Evolutionary conservation across 352 stramenopile species (phyloP), one percentile per base, ranked within the genome.

Genomic region (Phytophthora crassamura): DNA sequence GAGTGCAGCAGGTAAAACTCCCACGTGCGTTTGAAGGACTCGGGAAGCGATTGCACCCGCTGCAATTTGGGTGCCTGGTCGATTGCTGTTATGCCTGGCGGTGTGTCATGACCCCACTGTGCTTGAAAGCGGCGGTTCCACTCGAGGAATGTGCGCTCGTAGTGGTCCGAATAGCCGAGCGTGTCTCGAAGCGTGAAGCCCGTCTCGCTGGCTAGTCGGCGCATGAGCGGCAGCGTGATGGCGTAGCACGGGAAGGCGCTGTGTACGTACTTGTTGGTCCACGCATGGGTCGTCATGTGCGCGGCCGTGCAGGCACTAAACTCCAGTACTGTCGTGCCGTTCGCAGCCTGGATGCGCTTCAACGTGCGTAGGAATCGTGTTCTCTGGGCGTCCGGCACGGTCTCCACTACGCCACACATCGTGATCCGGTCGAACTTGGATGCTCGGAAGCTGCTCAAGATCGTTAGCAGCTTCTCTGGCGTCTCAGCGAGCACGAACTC

Each of bases 1-100:
- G 84, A 96, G 51, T 97, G 90, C 35, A 93, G 73, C 54, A 97
- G 55, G 56, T 97, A 96, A 62, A 96, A 96, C 63, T 96, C 86
- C 86, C 86, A 97, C 30, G 84, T 94, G 36, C 90, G 84, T 47
- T 88, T 82, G 48, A 95, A 97, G 5, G 83, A 92, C 46, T 91
- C 74, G 4, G 86, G 86, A 14, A 93, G 63, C 18, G 74, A 86
- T 16, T 64, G 66, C 34, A 62, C 49, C 18, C 41, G 49, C 41
- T 61, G 65, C 38, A 64, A 14, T 18, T 22, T 52, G 40, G 32
- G 33, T 22, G 25, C 33, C 30, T 4, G 28, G 32, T 28, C 35
- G 22, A 40, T 45, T 3, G 25, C 25, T 35, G 20, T 10, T 38
- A 63, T 41, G 39, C 20, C 18, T 46, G 33, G 22, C 41, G 38